Base-by-base conservation (phyloP, 1,284 basidiomycete genomes). In the Naganishia albida region DNA sequence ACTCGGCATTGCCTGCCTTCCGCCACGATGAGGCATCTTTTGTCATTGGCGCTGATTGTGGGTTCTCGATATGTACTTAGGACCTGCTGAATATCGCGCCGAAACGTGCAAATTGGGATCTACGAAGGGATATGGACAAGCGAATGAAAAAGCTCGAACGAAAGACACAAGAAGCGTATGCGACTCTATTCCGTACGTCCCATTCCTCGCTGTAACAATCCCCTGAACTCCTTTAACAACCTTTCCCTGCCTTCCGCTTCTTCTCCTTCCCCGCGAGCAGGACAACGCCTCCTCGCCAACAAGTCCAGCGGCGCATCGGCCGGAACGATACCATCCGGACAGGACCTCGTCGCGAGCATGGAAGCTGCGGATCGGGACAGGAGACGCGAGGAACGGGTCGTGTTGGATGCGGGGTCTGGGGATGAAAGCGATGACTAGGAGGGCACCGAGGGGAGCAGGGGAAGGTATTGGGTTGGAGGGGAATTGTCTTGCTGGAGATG, bases 81-180 rank as follows among this genome's bases (percentile, higher is more conserved):
- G 93, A 98, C 74, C 83, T 98, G 28, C 90, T 93, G 76, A 98
- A 96, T 75, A 97, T 99, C 70, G 94, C 94, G 28, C 95, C 95
- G 1, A 95, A 94, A 82, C 85, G 92, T 55, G 87, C 90, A 12
- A 98, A 98, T 77, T 98, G 95, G 94, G 95, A 98, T 78, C 81
- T 99, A 70, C 97, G 95, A 78, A 86, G 94, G 53, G 93, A 97
- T 74, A 87, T 94, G 80, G 90, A 92, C 64, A 91, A 89, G 80
- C 90, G 94, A 73, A 82, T 95, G 60, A 84, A 86, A 13, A 94
- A 88, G 75, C 82, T 98, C n/a, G 91, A 96, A 74, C 83, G 90
- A 68, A 87, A 87, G 77, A 96, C 93, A 1, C 90, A 95, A 71
- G 90, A 95, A 76, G 88, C 94, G 1, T 90, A 96, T 68, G 89